Conservation (phyloP, 2,329 filamentous ascomycete genomes). For the Penicillium sp. region DNA sequence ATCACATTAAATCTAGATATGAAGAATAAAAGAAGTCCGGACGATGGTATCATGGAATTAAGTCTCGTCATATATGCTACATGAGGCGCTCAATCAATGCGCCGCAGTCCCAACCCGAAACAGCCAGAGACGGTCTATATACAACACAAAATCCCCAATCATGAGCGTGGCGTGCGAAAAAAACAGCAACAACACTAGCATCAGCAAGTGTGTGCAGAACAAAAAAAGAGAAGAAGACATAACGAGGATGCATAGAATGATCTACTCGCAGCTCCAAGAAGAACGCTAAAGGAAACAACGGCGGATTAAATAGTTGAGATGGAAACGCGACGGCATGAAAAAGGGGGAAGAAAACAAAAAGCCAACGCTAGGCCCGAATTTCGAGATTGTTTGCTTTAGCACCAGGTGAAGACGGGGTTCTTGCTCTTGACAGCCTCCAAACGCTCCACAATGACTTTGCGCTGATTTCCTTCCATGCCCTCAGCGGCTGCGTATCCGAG, state of each 20-base stretch:
- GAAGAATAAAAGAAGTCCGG: neutral
- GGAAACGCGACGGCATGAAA: slow-evolving; percentile 16
- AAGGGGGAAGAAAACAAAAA: slow-evolving; percentile 5
- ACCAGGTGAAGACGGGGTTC: slow-evolving; percentile 97
- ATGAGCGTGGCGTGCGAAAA: slow-evolving; percentile 21
- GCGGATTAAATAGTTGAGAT: slow-evolving; percentile 18
- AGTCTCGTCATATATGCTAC: slow-evolving; percentile 31
- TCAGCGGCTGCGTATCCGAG: slow-evolving; percentile 91
- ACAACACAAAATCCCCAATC: slow-evolving; percentile 30
- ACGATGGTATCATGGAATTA: slow-evolving; percentile 30
- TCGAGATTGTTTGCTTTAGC: slow-evolving; percentile 52
- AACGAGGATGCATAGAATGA: neutral
- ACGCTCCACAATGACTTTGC: slow-evolving; percentile 95
- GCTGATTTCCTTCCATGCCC: slow-evolving; percentile 85
- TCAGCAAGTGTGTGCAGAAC: slow-evolving; percentile 13
- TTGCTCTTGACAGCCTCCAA: slow-evolving; percentile 93
- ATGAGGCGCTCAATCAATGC: slow-evolving; percentile 27
- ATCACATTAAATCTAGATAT: neutral
- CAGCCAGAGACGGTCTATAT: slow-evolving; percentile 36
- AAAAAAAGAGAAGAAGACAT: slow-evolving; percentile 21
- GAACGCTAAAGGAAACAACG: slow-evolving; percentile 20
- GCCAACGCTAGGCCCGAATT: neutral
- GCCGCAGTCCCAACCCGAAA: slow-evolving; percentile 24
- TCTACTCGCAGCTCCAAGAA: slow-evolving; percentile 1
- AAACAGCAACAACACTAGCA: neutral